These are phyloP conservation scores for Candida tibetensis DNA, from an alignment of 805 yeast species.

Conservation along the genomic window DNA sequence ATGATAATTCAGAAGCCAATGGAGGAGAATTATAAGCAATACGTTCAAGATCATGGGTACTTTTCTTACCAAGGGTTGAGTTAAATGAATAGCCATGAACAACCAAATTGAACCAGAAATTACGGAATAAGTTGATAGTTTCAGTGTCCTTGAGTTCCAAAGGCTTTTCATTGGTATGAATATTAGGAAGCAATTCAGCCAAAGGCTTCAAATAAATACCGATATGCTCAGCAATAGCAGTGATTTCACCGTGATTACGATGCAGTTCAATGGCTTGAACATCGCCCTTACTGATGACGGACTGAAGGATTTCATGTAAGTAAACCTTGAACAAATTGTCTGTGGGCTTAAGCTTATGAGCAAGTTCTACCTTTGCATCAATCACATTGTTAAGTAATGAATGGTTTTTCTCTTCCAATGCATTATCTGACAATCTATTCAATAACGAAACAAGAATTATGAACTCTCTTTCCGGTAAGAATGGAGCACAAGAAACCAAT, in stretches of 20 bases:
- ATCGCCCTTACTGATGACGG: conserved; percentile 76
- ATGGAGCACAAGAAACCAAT: conserved; percentile 58
- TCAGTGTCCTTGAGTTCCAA: conserved; percentile 44
- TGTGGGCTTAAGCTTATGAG: conserved; percentile 39
- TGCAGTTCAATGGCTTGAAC: conserved; percentile 73
- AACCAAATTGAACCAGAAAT: conserved; percentile 92
- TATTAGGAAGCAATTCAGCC: conserved; percentile 68
- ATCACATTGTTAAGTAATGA: conserved; percentile 39
- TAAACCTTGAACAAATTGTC: conserved; percentile 50
- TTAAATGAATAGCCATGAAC: conserved; percentile 80
- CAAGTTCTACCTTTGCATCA: conserved; percentile 48
- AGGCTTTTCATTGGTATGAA: conserved; percentile 41
- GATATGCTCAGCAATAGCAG: conserved; percentile 68
- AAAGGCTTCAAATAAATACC: conserved; percentile 65
- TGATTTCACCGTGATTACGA: conserved; percentile 70
- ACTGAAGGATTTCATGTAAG: conserved; percentile 61
- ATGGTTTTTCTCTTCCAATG: conserved; percentile 41
- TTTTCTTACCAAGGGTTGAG: conserved; percentile 52
- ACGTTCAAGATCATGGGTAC: conserved; percentile 49
- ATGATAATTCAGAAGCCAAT: conserved; percentile 25
- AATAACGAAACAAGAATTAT: conserved; percentile 57
- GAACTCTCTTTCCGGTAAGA: conserved; percentile 65
- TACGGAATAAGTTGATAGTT: conserved; percentile 63
- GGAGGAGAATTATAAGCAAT: conserved; percentile 73
- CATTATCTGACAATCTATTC: conserved; percentile 46